Base-by-base conservation (phyloP, 169 alveolate genomes). In the Plasmodium blacklocki region DNA sequence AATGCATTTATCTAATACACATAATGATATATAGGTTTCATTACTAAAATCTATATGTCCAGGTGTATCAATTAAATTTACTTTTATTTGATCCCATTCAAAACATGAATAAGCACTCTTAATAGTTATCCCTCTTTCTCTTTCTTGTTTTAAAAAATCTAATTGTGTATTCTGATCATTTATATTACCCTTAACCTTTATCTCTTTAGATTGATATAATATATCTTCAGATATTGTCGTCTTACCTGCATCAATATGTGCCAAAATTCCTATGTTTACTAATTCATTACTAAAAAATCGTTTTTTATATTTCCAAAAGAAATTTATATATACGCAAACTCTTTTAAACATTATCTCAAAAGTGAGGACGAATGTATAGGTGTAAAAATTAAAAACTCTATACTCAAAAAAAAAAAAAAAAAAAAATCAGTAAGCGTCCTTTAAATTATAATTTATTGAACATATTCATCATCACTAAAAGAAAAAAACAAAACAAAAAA, bases 11-110 rank as follows among this genome's bases (percentile, higher is more conserved):
- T 96, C 98, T 26, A 95, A 93, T 19, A 97, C 98, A 62, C 97
- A 92, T 54, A 96, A 88, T 4, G 97, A 95, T 60, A 97, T 66
- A 83, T 93, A 97, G 1, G 95, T 98, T 91, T 97, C 98, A 39
- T 96, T 97, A 52, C 97, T 95, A 91, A 97, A 97, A 89, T 97
- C 98, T 47, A 96, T 95, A 87, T 97, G 98, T 4, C 98, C 98
- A 14, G 98, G 98, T 12, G 98, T 97, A 68, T 97, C 98, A 4
- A 97, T 95, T n/a, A 97, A 73, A 72, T 97, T 97, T 50, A 96
- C 88, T 60, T 94, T 76, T 56, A 73, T 29, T 14, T 89, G 76
- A 6, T 83, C 71, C 98, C 98, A 97, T 21, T 92, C 94, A 88
- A 97, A 97, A 23, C 97, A 92, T 14, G 96, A 96, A 56, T 97